These are phyloP conservation scores for Coemansia sp. DNA, from an alignment of 192 early-diverging fungal species.

Conservation along the genomic window DNA sequence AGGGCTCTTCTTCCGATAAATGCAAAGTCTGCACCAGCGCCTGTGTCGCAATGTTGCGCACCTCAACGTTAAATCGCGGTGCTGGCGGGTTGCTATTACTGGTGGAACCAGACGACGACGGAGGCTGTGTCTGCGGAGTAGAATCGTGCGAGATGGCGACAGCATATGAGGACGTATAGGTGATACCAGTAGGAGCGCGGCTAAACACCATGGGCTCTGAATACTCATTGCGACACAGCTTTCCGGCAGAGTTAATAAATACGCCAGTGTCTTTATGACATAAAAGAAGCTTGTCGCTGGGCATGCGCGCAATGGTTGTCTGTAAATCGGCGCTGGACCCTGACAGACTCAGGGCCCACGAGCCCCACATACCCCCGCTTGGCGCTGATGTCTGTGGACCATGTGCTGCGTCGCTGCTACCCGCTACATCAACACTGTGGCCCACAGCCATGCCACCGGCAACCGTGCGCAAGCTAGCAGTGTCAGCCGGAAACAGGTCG, in stretches of 20 bases:
- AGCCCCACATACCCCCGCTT: conserved; percentile 48
- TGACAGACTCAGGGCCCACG: conserved; percentile 46
- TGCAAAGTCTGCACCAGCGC: conserved; percentile 80
- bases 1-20: conserved; percentile 59
- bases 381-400: neutral
- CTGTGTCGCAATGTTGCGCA: conserved; percentile 81
- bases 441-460: conserved; percentile 20
- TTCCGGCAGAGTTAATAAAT: conserved; percentile 47
- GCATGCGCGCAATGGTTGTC: conserved; percentile 50
- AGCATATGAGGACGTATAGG: conserved; percentile 51
- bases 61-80: conserved; percentile 64
- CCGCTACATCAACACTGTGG: conserved; percentile 1
- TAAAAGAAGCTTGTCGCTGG: conserved; percentile 49
- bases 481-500: conserved; percentile 53
- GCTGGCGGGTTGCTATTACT: neutral
- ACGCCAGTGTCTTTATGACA: conserved; percentile 54
- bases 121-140: conserved; percentile 2
- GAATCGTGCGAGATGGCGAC: conserved; percentile 28
- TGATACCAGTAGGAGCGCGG: conserved; percentile 39
- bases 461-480: conserved; percentile 44
- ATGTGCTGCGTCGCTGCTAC: conserved; percentile 4
- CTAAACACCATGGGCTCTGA: conserved; percentile 43
- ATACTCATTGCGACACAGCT: conserved; percentile 48
- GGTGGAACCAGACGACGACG: neutral
- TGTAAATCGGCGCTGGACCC: conserved; percentile 29